phyloP scores from a whole-genome alignment of 768 basidiomycete species.

The Lactarius evosmus region DNA sequence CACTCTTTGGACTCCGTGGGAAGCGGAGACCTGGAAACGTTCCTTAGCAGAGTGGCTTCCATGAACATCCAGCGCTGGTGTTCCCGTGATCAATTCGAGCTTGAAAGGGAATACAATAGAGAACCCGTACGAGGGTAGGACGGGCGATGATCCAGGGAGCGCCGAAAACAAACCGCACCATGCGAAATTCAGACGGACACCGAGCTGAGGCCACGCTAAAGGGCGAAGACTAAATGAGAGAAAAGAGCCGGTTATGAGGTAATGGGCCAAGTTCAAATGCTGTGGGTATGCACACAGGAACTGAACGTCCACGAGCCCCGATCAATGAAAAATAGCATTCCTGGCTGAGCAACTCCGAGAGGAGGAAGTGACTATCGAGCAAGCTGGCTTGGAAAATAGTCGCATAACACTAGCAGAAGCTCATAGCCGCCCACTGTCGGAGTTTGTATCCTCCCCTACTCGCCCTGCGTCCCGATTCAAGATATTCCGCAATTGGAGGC shows the following conservation, averaged over 20 bases:
- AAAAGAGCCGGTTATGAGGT: neutral
- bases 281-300: neutral
- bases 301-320: too few relatives aligned
- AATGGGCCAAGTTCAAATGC: neutral
- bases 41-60: neutral
- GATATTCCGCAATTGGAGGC: neutral
- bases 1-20: neutral
- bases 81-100: neutral
- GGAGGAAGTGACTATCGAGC: neutral
- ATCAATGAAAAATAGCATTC: neutral
- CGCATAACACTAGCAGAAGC: neutral
- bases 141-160: too few relatives aligned
- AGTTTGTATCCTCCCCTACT: neutral
- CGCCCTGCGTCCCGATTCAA: neutral
- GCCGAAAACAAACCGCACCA: neutral
- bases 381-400: neutral
- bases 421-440: neutral
- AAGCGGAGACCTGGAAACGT: neutral
- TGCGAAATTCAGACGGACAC: neutral
- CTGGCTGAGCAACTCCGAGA: too few relatives aligned
- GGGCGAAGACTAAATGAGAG: neutral
- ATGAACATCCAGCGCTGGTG: neutral
- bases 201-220: neutral
- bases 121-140: neutral
- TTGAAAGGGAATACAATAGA: neutral